A percentile compares a stretch with the other conserved stretches of the same genome.
These are phyloP conservation scores for Aspergillus asperescens DNA, from an alignment of 495 filamentous ascomycete species.

Conservation along the genomic window DNA sequence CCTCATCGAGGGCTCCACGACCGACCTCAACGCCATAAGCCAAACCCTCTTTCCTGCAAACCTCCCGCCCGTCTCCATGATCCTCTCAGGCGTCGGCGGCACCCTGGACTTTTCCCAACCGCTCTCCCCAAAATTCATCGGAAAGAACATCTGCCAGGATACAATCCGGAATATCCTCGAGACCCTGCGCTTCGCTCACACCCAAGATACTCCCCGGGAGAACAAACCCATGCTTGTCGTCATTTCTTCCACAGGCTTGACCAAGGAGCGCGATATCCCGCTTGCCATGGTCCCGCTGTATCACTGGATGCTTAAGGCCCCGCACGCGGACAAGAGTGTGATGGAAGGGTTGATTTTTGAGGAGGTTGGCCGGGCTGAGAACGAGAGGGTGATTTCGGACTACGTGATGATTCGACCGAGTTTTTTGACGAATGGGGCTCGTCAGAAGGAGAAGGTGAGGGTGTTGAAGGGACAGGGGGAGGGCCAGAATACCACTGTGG, in stretches of 20 bases:
- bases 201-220: not conserved
- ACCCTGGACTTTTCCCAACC: conserved; percentile 21
- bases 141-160: conserved; percentile 54
- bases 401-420: conserved; percentile 49
- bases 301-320: conserved; percentile 40
- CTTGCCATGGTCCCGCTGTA: conserved; percentile 47
- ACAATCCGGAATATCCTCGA: conserved; percentile 43
- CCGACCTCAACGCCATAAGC: conserved; percentile 37
- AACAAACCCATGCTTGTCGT: conserved; percentile 41
- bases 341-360: conserved; percentile 49
- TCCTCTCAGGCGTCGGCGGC: conserved; percentile 33
- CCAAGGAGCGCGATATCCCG: conserved; percentile 49
- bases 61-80: conserved; percentile 31
- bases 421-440: conserved; percentile 32
- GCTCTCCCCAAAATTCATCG: conserved; percentile 36
- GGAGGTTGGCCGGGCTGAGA: conserved; percentile 20
- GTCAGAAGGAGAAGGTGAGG: conserved; percentile 4
- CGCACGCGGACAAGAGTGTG: conserved; percentile 54
- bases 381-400: conserved; percentile 18
- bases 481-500: conserved; percentile 35
- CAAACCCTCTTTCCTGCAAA: conserved; percentile 9
- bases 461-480: conserved; percentile 8
- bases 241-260: conserved; percentile 52
- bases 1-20: conserved; percentile 49
- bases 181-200: conserved; percentile 28